phyloP scores from a whole-genome alignment of 768 basidiomycete species.

The Leucogyrophana mollusca region DNA sequence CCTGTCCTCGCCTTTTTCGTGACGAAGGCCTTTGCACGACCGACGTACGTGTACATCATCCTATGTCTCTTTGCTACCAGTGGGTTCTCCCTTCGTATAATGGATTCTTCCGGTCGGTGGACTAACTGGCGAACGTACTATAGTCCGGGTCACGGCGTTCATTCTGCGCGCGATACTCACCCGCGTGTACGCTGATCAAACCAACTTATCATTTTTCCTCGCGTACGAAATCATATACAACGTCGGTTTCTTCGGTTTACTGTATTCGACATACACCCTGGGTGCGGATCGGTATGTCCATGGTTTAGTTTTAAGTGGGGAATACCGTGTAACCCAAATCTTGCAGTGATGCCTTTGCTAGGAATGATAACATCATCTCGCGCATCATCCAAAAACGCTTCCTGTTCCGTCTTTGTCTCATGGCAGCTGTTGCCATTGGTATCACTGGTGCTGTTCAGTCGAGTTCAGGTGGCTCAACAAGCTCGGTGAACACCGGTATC shows the following conservation, averaged over 20 bases:
- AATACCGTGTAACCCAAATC: background rate
- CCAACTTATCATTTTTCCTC: constrained; percentile 25
- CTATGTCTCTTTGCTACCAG: constrained; percentile 28
- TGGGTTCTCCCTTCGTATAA: constrained; percentile 10
- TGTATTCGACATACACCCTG: constrained; percentile 32
- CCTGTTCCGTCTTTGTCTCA: constrained; percentile 17
- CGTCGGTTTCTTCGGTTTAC: constrained; percentile 32
- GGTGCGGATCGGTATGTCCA: constrained; percentile 29
- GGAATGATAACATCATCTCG: background rate
- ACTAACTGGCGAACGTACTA: too few species aligned
- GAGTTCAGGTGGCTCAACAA: background rate
- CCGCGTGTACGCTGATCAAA: constrained; percentile 18
- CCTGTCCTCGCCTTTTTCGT: constrained; percentile 21
- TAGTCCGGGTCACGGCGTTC: constrained; percentile 30
- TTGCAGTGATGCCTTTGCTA: too few species aligned
- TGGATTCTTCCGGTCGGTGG: background rate
- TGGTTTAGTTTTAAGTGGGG: background rate
- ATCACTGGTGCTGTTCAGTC: constrained; percentile 15
- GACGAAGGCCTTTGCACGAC: constrained; percentile 14
- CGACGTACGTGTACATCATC: constrained; percentile 23
- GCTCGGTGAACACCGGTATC: constrained; percentile 14
- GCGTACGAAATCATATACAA: constrained; percentile 27
- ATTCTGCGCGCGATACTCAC: constrained; percentile 25
- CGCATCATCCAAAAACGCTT: background rate
- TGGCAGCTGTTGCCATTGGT: constrained; percentile 11